Percentiles rank a stretch among this genome's conserved stretches.
Evolutionary conservation across 257 asterid genomes (phyloP).

Genomic region (Scutellaria minor): DNA sequence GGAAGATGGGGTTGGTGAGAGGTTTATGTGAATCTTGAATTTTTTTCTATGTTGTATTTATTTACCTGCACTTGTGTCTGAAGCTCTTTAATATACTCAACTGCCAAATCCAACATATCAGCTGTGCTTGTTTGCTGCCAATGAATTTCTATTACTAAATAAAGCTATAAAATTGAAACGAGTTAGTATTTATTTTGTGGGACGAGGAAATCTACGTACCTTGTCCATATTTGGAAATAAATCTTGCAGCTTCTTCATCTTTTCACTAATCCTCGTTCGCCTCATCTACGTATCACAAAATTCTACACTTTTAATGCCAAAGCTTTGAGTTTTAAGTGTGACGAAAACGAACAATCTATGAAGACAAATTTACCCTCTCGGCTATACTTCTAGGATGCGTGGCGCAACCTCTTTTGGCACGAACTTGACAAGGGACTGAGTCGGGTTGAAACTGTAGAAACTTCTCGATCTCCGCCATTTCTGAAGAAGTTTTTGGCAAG

Average conservation of each 20-base stretch:
- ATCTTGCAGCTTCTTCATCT: conserved; percentile 90
- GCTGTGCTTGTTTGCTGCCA: conserved; percentile 91
- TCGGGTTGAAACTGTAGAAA: conserved; percentile 72
- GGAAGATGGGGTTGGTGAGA: conserved; percentile 35
- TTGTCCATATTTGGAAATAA: conserved; percentile 88
- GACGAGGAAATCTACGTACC: conserved; percentile 42
- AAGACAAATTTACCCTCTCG: conserved; percentile 65
- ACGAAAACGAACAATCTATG: neutral
- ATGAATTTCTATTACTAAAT: conserved; percentile 4
- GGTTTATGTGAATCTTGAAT: conserved; percentile 40
- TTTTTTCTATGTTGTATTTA: neutral
- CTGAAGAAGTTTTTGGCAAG: conserved; percentile 68
- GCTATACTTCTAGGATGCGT: conserved; percentile 97
- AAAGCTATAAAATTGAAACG: neutral
- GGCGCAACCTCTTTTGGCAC: conserved; percentile 92
- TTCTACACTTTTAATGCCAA: neutral
- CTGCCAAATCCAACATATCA: conserved; percentile 89
- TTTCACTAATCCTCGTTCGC: conserved; percentile 77
- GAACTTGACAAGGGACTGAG: conserved; percentile 68
- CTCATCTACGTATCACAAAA: conserved; percentile 52
- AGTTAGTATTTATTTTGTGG: neutral
- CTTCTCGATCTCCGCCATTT: conserved; percentile 60
- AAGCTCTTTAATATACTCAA: conserved; percentile 84
- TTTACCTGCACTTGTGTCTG: conserved; percentile 75
- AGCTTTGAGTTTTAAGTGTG: neutral